These are phyloP conservation scores for Chrysosphaeria jannelii DNA, from an alignment of 2,329 filamentous ascomycete species.

Conservation along the genomic window DNA sequence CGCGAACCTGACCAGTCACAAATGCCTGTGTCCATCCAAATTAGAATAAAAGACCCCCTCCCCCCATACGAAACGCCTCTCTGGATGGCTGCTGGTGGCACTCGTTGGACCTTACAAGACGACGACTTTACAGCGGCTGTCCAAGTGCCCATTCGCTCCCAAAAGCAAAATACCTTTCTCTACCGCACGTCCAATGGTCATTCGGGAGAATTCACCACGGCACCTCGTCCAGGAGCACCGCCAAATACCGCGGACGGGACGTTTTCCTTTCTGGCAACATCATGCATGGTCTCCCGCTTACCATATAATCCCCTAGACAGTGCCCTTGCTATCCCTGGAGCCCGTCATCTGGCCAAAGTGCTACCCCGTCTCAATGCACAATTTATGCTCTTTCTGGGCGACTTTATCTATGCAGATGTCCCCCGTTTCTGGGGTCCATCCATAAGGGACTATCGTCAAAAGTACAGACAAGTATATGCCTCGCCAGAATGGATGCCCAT, in stretches of 20 bases:
- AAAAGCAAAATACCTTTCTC: slow-evolving; percentile 45
- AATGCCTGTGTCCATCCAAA: slow-evolving; percentile 46
- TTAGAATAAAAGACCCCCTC: slow-evolving; percentile 21
- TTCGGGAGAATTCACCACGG: slow-evolving; percentile 50
- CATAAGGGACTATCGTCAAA: slow-evolving; percentile 50
- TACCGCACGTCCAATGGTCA: slow-evolving; percentile 73
- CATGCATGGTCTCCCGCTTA: slow-evolving; percentile 73
- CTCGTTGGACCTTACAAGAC: slow-evolving; percentile 35
- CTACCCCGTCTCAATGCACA: slow-evolving; percentile 43
- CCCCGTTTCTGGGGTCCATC: slow-evolving; percentile 47
- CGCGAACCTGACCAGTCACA: slow-evolving; percentile 51
- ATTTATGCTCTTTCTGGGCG: slow-evolving; percentile 56
- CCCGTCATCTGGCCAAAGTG: slow-evolving; percentile 44
- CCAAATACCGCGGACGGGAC: slow-evolving; percentile 29
- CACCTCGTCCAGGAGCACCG: slow-evolving; percentile 36
- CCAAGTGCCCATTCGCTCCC: slow-evolving; percentile 28
- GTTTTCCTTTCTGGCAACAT: slow-evolving; percentile 77
- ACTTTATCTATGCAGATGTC: slow-evolving; percentile 80
- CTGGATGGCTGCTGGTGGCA: slow-evolving; percentile 36
- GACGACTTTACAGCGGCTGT: slow-evolving; percentile 62
- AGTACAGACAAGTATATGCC: slow-evolving; percentile 87
- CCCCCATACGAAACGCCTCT: slow-evolving; percentile 21
- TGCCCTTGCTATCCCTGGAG: slow-evolving; percentile 51
- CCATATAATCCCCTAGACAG: slow-evolving; percentile 71
- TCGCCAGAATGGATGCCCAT: slow-evolving; percentile 70